A percentile compares a stretch with the other conserved stretches of the same genome.
phyloP scores from a whole-genome alignment of 805 yeast genomes.

The Saccharomycopsis sp. region DNA sequence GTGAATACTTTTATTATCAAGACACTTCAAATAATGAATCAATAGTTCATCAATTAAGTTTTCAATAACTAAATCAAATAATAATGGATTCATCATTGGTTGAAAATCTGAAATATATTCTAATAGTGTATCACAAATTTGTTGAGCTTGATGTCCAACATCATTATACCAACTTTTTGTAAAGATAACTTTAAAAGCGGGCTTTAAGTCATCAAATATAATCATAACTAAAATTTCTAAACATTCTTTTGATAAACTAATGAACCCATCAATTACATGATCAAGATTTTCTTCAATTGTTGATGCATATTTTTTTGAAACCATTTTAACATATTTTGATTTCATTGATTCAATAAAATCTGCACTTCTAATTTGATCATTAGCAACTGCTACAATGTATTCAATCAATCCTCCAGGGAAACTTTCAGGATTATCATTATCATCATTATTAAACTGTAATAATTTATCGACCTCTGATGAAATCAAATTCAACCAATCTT shows the following conservation, averaged over 20 bases:
- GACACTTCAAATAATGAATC: slow-evolving; percentile 37
- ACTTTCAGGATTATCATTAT: slow-evolving; percentile 20
- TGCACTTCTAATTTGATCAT: slow-evolving; percentile 69
- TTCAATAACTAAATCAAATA: slow-evolving; percentile 44
- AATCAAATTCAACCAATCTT: slow-evolving; percentile 48
- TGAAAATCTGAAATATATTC: slow-evolving; percentile 65
- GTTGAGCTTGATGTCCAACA: slow-evolving; percentile 43
- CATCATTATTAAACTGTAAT: slow-evolving; percentile 19
- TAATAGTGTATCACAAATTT: slow-evolving; percentile 58
- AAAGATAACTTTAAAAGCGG: slow-evolving; percentile 52
- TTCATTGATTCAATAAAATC: slow-evolving; percentile 62
- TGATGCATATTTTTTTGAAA: slow-evolving; percentile 50
- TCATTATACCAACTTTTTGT: slow-evolving; percentile 61
- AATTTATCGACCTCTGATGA: slow-evolving; percentile 38
- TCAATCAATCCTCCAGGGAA: slow-evolving; percentile 73
- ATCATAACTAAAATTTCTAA: slow-evolving; percentile 45
- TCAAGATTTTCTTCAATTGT: slow-evolving; percentile 49
- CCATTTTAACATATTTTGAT: slow-evolving; percentile 51
- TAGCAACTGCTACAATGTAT: slow-evolving; percentile 72
- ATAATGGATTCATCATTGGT: slow-evolving; percentile 38
- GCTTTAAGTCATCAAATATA: slow-evolving; percentile 60
- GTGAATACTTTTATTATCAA: slow-evolving; percentile 32
- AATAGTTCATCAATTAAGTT: slow-evolving; percentile 42
- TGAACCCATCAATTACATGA: slow-evolving; percentile 68
- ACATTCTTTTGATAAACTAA: slow-evolving; percentile 59